Evolutionary conservation across 2,329 filamentous ascomycete species (phyloP).

Genomic region (Zasmidium citrigriseum): DNA sequence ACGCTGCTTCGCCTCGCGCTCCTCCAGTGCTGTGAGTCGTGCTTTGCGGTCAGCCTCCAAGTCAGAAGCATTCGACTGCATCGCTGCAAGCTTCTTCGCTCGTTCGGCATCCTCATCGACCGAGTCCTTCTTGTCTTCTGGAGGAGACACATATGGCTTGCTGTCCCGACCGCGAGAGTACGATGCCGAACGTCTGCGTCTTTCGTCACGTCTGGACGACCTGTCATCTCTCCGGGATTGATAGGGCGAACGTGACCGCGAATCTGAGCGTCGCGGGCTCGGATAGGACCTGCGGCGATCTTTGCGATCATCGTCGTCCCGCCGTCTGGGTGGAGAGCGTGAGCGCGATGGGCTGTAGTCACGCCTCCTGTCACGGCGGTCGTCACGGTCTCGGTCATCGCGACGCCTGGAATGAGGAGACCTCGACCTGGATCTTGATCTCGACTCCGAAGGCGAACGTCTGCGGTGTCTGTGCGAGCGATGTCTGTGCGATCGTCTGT

Average conservation of each 20-base stretch:
- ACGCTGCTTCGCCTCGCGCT: constrained; percentile 63
- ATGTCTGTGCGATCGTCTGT: constrained; percentile 32
- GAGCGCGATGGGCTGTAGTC: constrained; percentile 34
- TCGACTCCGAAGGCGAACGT: constrained; percentile 24
- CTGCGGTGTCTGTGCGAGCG: constrained; percentile 30
- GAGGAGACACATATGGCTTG: constrained; percentile 30
- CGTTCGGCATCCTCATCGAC: constrained; percentile 36
- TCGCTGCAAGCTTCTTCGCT: constrained; percentile 40
- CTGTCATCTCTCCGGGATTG: constrained; percentile 22
- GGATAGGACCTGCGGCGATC: constrained; percentile 36
- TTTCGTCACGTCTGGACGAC: constrained; percentile 11
- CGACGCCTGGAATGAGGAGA: constrained; percentile 27
- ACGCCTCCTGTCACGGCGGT: constrained; percentile 26
- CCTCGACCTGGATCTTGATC: constrained; percentile 24
- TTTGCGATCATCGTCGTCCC: constrained; percentile 34
- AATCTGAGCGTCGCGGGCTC: constrained; percentile 36
- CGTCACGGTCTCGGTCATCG: constrained; percentile 20
- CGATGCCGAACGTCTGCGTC: constrained; percentile 22
- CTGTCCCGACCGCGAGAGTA: constrained; percentile 19
- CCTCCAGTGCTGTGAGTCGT: constrained; percentile 66
- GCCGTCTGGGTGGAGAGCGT: constrained; percentile 41
- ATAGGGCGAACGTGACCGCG: constrained; percentile 35
- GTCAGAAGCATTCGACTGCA: constrained; percentile 52
- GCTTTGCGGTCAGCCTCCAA: constrained; percentile 70
- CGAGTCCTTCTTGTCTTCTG: constrained; percentile 20